phyloP scores from a whole-genome alignment of 1,139 yeast species.

The Saccharomyces hybrid region DNA sequence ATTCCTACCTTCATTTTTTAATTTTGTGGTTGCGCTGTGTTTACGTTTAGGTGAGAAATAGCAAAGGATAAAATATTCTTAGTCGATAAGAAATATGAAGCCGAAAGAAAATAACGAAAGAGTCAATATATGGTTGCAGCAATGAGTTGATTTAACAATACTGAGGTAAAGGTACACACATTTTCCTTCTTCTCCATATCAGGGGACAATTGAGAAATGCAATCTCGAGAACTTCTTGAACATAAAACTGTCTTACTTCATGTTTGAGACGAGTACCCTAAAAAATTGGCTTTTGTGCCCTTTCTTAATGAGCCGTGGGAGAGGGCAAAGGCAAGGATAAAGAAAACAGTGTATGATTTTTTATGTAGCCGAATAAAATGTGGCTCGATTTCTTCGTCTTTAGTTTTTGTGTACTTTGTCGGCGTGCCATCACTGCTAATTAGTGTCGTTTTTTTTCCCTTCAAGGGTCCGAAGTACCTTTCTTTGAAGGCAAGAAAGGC shows the following conservation, averaged over 20 bases:
- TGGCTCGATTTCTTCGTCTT: too few species aligned
- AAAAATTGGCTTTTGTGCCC: background rate
- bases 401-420: too few species aligned
- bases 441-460: too few species aligned
- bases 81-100: background rate
- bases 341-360: background rate
- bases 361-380: background rate
- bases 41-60: background rate
- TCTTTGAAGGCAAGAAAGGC: background rate
- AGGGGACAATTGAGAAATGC: background rate
- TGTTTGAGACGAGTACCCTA: background rate
- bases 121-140: background rate
- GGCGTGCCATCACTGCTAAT: too few species aligned
- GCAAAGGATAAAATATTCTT: background rate
- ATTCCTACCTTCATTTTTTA: background rate
- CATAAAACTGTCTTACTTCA: background rate
- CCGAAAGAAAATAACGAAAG: background rate
- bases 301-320: background rate
- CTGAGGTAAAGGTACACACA: background rate
- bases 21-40: background rate
- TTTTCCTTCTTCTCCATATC: background rate
- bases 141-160: background rate
- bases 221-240: background rate
- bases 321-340: background rate
- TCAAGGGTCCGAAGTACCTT: background rate